These are phyloP conservation scores for Cryphonectria radicalis DNA, from an alignment of 2,329 filamentous ascomycete genomes.

Conservation along the genomic window DNA sequence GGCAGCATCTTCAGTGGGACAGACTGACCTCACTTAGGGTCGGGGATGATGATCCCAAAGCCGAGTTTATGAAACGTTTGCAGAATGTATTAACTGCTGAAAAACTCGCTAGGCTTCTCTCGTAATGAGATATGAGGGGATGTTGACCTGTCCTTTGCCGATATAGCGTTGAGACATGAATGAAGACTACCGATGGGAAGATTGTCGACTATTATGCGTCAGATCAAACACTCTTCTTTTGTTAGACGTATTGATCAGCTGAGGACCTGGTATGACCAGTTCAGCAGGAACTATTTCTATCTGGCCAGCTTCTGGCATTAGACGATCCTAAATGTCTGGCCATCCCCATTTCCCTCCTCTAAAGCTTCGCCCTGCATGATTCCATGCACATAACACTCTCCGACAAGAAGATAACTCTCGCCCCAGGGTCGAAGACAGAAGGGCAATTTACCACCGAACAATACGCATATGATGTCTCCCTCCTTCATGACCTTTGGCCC, in stretches of 20 bases:
- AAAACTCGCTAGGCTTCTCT: not conserved
- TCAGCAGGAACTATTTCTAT: not conserved
- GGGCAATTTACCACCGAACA: not conserved
- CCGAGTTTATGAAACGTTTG: not conserved
- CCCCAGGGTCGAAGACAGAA: not conserved
- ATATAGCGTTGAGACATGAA: not conserved
- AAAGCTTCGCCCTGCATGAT: not conserved
- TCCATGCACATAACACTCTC: slow-evolving; percentile 3
- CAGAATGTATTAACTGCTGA: not conserved
- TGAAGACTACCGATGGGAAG: not conserved
- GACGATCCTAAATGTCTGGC: not conserved
- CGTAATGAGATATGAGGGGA: not conserved
- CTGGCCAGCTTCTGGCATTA: not conserved
- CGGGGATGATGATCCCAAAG: not conserved
- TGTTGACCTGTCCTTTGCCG: not conserved
- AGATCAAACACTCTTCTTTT: not conserved
- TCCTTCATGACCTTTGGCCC: not conserved
- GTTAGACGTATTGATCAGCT: not conserved
- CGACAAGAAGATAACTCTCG: not conserved
- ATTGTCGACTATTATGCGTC: not conserved
- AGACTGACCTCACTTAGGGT: not conserved
- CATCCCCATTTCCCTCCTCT: not conserved
- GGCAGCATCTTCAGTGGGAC: not conserved
- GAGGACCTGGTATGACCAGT: not conserved
- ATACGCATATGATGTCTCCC: not conserved